Evolutionary conservation across 2,329 filamentous ascomycete species (phyloP).

Genomic region (Ramichloridium luteum): DNA sequence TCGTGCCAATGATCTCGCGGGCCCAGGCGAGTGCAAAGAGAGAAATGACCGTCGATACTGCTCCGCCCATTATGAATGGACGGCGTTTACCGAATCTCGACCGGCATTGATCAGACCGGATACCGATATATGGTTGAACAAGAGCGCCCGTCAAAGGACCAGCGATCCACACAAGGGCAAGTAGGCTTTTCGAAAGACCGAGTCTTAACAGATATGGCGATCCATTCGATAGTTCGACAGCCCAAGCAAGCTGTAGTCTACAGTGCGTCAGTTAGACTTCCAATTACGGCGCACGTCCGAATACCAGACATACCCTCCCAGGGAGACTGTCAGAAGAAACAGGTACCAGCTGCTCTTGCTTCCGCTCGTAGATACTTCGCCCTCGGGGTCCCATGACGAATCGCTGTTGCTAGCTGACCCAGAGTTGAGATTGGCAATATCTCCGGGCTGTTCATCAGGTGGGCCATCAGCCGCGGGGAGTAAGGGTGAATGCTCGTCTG

Average conservation of each 20-base stretch:
- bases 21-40: slow-evolving; percentile 41
- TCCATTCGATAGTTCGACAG: slow-evolving; percentile 85
- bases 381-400: slow-evolving; percentile 35
- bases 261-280: too few relatives aligned
- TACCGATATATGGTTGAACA: slow-evolving; percentile 43
- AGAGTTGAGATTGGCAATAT: too few relatives aligned
- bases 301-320: slow-evolving; percentile 67
- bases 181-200: slow-evolving; percentile 40
- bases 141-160: slow-evolving; percentile 42
- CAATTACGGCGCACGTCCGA: too few relatives aligned
- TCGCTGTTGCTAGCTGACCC: slow-evolving; percentile 32
- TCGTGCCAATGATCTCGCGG: slow-evolving; percentile 45
- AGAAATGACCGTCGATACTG: slow-evolving; percentile 37
- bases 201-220: slow-evolving; percentile 49
- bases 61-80: slow-evolving; percentile 41
- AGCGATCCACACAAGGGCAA: slow-evolving; percentile 44
- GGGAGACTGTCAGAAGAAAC: slow-evolving; percentile 70
- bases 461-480: too few relatives aligned
- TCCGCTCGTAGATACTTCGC: too few relatives aligned
- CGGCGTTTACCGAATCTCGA: slow-evolving; percentile 38
- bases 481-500: too few relatives aligned
- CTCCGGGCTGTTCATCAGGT: too few relatives aligned
- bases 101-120: slow-evolving; percentile 40
- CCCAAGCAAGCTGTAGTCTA: slow-evolving; percentile 85
- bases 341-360: slow-evolving; percentile 76